A percentile compares a stretch with the other conserved stretches of the same genome.
phyloP scores from a whole-genome alignment of 371 early-diverging fungal genomes.

The Actinomortierella wolfii region DNA sequence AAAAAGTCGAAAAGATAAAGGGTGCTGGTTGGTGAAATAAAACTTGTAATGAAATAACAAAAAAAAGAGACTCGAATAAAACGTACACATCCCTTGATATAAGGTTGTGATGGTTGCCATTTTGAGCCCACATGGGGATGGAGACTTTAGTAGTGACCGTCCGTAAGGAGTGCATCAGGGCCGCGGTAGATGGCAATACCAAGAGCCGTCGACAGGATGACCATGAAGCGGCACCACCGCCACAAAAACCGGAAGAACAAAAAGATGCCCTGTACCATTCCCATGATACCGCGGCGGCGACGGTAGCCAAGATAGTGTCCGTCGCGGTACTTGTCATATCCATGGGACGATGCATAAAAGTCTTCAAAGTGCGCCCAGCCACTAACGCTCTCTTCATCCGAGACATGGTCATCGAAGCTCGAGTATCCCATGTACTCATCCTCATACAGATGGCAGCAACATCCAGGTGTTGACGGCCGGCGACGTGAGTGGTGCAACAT shows the following conservation, averaged over 20 bases:
- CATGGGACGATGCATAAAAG: conserved; percentile 36
- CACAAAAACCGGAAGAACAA: conserved; percentile 55
- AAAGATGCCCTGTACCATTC: conserved; percentile 35
- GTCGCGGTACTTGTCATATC: conserved; percentile 46
- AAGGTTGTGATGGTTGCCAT: too few relatives aligned
- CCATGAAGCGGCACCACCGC: conserved; percentile 69
- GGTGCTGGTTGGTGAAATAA: too few relatives aligned
- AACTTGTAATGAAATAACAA: too few relatives aligned
- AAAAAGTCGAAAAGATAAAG: too few relatives aligned
- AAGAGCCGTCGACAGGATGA: conserved; percentile 61
- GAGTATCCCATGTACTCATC: conserved; percentile 26
- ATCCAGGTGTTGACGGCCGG: conserved; percentile 30
- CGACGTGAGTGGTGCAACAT: not conserved
- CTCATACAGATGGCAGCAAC: conserved; percentile 38
- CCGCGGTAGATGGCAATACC: conserved; percentile 64
- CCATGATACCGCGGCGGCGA: conserved; percentile 25
- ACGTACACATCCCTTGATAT: too few relatives aligned
- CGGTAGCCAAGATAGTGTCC: conserved; percentile 38
- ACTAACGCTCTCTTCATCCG: conserved; percentile 30
- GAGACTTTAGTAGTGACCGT: conserved; percentile 13
- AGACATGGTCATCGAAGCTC: conserved; percentile 4
- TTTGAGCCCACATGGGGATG: too few relatives aligned
- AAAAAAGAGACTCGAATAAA: too few relatives aligned
- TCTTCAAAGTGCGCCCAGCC: conserved; percentile 48
- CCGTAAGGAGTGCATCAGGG: conserved; percentile 51